These are phyloP conservation scores for Medicago lupulina DNA, from an alignment of 306 rosid species.

Conservation along the genomic window DNA sequence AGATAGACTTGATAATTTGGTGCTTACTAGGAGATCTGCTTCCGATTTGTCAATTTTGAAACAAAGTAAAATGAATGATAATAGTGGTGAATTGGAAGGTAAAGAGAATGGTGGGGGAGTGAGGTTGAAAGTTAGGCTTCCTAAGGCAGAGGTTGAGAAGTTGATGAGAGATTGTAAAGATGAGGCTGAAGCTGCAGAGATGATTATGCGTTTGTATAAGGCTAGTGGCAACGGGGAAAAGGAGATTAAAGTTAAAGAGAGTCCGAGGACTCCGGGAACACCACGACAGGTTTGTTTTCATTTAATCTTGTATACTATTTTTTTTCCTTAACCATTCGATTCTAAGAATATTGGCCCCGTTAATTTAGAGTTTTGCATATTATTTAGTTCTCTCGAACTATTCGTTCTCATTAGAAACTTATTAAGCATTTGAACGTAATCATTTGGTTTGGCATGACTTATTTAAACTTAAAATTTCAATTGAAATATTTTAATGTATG, in stretches of 20 bases:
- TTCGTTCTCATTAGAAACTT: too few species aligned
- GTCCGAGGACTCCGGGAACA: constrained; percentile 46
- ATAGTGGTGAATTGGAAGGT: background rate
- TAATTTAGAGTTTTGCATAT: too few species aligned
- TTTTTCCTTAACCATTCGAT: too few species aligned
- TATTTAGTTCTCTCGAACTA: too few species aligned
- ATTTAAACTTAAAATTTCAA: background rate
- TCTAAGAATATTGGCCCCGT: too few species aligned
- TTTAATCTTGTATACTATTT: background rate
- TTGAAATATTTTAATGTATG: background rate
- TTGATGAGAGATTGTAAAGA: constrained; percentile 69
- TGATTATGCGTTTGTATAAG: constrained; percentile 66
- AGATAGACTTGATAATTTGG: constrained; percentile 76
- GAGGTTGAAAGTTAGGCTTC: constrained; percentile 79
- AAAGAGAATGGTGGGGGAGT: constrained; percentile 44
- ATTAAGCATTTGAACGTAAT: too few species aligned
- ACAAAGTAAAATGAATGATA: constrained; percentile 38
- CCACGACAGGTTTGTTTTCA: constrained; percentile 47
- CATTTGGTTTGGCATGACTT: background rate
- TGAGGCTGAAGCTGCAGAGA: constrained; percentile 73
- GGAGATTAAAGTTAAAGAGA: constrained; percentile 33
- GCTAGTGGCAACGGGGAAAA: constrained; percentile 36
- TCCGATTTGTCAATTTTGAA: constrained; percentile 82
- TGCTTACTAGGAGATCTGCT: constrained; percentile 73
- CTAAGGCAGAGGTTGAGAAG: constrained; percentile 79